Evolutionary conservation across 2,329 filamentous ascomycete species (phyloP), one percentile per base, ranked within the genome.

Genomic region (Tolypocladium paradoxum): DNA sequence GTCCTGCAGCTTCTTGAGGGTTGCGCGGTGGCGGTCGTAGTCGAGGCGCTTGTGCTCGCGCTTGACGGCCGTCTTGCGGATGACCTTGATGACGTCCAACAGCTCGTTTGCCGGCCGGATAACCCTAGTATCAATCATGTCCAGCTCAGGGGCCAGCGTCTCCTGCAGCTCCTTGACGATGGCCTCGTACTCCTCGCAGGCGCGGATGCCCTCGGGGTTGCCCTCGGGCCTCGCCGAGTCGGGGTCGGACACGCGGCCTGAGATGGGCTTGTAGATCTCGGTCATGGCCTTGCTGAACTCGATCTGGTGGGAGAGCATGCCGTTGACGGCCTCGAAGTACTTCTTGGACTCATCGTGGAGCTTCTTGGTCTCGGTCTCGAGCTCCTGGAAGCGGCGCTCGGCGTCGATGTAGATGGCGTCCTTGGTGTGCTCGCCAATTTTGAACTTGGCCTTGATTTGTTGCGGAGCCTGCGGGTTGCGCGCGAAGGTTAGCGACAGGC

Each of bases 211-310:
- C 67, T 95, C 93, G 1, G 87, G 83, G 66, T 96, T 97, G 53
- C 90, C 90, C 70, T 95, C 87, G 46, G 85, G 76, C 52, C 87
- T 79, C 59, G 89, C 80, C 9, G 88, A 88, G 63, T 91, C 86
- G 11, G 93, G 93, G 70, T 99, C 93, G 47, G 92, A 97, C 71
- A 95, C 81, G 66, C 93, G 87, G 53, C 93, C 93, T 53, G 92
- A 96, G 63, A 99, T 99, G 61, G 93, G 93, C 69, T 95, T 95
- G 78, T 99, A 99, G 64, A 99, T 87, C 71, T 99, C 93, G 58
- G 87, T 86, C 76, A 96, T 92, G 60, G 91, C 89, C 73, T 96
- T 84, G 62, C 92, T 96, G 75, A 99, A 99, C 68, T 95, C 92
- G 72, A 99, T 97, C 75, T 99, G 93, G 73, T 97, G 91, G 66